Base-by-base conservation (phyloP, 2,329 filamentous ascomycete species). In the Aspergillus tanneri region DNA sequence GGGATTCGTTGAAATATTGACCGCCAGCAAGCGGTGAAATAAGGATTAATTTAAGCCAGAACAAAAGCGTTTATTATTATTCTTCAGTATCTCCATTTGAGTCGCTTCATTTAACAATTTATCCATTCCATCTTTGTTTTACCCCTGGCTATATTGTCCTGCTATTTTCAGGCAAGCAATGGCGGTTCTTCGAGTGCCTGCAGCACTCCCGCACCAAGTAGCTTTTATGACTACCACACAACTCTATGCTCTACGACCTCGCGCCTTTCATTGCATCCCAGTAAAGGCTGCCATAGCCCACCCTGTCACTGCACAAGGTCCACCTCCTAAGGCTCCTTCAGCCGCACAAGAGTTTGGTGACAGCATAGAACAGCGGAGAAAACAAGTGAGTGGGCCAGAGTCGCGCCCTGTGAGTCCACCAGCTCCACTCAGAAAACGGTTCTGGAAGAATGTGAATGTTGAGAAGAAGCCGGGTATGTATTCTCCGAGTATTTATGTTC, bases 401-500 rank as follows among this genome's bases (percentile, higher is more conserved):
- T 64, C 72, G 43, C 68, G 73, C 3, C 44, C 54, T 6, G 46
- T 55, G 14, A 65, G 59, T 36, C 57, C 60, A 25, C 55, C 61
- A 16, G 59, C 66, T 24, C 74, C 77, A 2, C 77, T 85, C 62
- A 78, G 77, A 63, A 88, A 84, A 74, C 81, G 91, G 44, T 96
- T 96, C 74, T 97, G 92, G 92, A 89, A 87, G 69, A 81, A 93
- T 64, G 89, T 93, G 1, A 69, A 78, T 52, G 84, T 96, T 28
- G 77, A 80, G 56, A 82, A 87, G 63, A 78, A 79, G 8, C 74
- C 84, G 54, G 85, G 86, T 87, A 73, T 27, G 51, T 52, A 4
- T 11, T 14, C 11, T 43, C 9, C n/a, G 12, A 43, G 12, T 14
- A 11, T 5, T 7, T 41, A 6, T 21, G 5, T 41, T 12, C 25